Evolutionary conservation across 345 rosid genomes (phyloP), one percentile per base, ranked within the genome.

Genomic region (Sonneratia alba): DNA sequence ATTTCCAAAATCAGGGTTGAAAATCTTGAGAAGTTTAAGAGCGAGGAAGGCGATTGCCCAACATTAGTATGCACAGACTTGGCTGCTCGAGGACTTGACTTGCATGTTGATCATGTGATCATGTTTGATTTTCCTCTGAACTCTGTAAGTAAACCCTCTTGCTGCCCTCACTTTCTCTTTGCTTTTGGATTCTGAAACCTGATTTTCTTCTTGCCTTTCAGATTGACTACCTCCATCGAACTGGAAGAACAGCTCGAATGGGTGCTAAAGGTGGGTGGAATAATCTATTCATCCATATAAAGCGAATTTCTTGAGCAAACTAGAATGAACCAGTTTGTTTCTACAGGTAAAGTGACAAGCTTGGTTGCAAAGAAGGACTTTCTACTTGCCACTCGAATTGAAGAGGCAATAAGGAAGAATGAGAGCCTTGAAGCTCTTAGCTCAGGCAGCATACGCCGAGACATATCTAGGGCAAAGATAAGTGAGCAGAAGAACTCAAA

Each of bases 191-290:
- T 27, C 57, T 69, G 19, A 56, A 65, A 68, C 70, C 69, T 62
- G 67, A 57, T 47, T 66, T 59, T 51, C 64, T 66, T 70, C 48
- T 66, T 69, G 70, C 67, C 11, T 75, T 71, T 53, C 81, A 94
- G 97, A 86, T 94, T 56, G 98, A 94, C 79, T 94, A 91, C 89
- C 92, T 94, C 79, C 98, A 91, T 83, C 96, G 96, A 66, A 90
- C 95, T 0, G 98, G 97, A 57, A 86, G 97, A 89, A 94, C 96
- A 72, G 97, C 98, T 74, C 91, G 95, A 3, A 94, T 94, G 98
- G 97, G 98, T 66, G 98, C 97, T 68, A 90, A 94, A 90, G 97
- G 97, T 94, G 75, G 70, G 53, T 74, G 47, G n/a, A 18, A 10
- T 36, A 61, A 66, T 57, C 13, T 37, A 18, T 70, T 53, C 47